Base-by-base conservation (phyloP, 1,284 basidiomycete species). In the Volvariella surrecta region DNA sequence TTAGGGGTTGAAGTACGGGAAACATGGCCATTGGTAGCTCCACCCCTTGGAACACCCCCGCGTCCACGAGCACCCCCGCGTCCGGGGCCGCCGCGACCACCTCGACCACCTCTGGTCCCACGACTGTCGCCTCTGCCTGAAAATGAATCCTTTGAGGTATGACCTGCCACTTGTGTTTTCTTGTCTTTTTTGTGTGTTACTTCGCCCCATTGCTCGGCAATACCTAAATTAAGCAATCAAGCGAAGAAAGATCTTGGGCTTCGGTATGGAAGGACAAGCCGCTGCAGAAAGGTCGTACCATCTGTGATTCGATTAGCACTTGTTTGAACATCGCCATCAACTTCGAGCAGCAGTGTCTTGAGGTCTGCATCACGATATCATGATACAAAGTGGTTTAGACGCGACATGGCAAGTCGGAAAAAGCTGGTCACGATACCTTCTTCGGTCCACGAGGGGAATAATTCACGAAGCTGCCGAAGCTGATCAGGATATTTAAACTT, bases 141-240 rank as follows among this genome's bases (percentile, higher is more conserved):
- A 50, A 63, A 53, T 2, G 72, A 64, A 20, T 80, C 73, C 61
- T 78, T 82, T 32, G 73, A 55, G 45, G 53, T 47, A 54, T 68
- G 51, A 48, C 63, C 32, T 47, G 63, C 54, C 50, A 53, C 47
- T 46, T 50, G 52, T 6, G 57, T 46, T 58, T 85, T 87, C 71
- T 89, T 90, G 59, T 88, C 82, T 70, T 90, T 93, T 77, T 92
- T 93, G 61, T 78, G 80, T 53, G 79, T 81, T 51, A 92, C 89
- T 39, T 86, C 79, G 37, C 80, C 88, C 87, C 90, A 94, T 62
- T 88, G 88, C 60, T 83, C 76, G 37, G 74, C 84, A 51, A 74
- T 74, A 55, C 89, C 89, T 91, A 44, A 40, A 6, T 35, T 6
- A 15, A 35, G 18, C n/a, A 47, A 37, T 48, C 35, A 46, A 51